Evolutionary conservation across 768 basidiomycete genomes (phyloP), one percentile per base, ranked within the genome.

Genomic region (Lactarius hatsudake): DNA sequence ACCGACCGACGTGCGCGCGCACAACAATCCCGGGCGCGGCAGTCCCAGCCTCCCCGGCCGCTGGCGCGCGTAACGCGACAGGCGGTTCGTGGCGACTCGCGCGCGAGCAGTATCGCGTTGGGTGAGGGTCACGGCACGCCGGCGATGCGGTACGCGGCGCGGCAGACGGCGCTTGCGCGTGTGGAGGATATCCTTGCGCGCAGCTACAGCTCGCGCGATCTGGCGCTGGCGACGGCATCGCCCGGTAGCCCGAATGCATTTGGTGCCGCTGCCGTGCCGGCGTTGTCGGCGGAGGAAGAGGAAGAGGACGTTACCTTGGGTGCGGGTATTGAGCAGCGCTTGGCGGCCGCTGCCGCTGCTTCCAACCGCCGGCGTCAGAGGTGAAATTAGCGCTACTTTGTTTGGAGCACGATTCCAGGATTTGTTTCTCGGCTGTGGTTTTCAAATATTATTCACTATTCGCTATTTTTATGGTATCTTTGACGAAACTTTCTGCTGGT

Each of bases 111-210:
- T 48, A 48, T 69, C 32, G 62, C 30, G n/a, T 54, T 38, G 36
- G 38, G 48, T 13, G 64, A 34, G 12, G 67, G 66, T 2, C 68
- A 63, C 6, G 64, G 67, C 1, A 72, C 73, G 17, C 71, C 75
- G 2, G 74, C 75, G 36, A 72, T 74, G 68, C 68, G 74, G 28
- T 67, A 73, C 66, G 61, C 68, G 1, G 76, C 75, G 57, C 71
- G 76, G 6, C 67, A 69, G 12, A 67, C 70, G 23, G 76, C 76
- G 4, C 73, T 73, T 20, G 64, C 70, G 61, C 73, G 69, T 38
- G 76, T 78, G 40, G 74, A 73, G 30, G 73, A 72, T 63, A 78
- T 78, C 23, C 59, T 78, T 7, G 67, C 73, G 6, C 64, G 68
- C 17, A 73, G 76, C 63, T 75, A 74, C 55, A 74, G 76, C 71